Evolutionary conservation across 106 monocot genomes (phyloP).

Genomic region (Acorus gramineus): DNA sequence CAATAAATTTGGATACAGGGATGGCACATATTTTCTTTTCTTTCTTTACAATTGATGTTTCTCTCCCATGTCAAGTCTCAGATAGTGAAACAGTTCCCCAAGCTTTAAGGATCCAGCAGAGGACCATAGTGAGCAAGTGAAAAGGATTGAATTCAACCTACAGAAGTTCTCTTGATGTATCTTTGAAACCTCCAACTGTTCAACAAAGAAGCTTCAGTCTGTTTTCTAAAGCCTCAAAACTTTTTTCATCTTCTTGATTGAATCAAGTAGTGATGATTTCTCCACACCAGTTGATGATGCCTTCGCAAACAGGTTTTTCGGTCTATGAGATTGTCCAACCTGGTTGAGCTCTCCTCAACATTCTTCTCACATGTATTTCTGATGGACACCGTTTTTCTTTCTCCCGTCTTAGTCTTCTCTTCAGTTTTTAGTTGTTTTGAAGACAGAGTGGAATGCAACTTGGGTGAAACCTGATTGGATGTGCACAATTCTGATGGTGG

Average conservation of each 20-base stretch:
- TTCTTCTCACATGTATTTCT: background rate
- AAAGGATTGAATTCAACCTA: too few relatives aligned
- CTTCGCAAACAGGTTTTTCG: slow-evolving; percentile 49
- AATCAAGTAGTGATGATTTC: slow-evolving; percentile 52
- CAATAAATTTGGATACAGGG: too few relatives aligned
- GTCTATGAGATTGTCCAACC: slow-evolving; percentile 5
- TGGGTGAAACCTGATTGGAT: too few relatives aligned
- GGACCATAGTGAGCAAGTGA: too few relatives aligned
- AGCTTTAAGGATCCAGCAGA: too few relatives aligned
- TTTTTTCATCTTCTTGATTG: slow-evolving; percentile 68
- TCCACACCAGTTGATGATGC: slow-evolving; percentile 15
- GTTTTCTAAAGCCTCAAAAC: background rate
- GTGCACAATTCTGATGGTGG: background rate
- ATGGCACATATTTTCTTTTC: too few relatives aligned
- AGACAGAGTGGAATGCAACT: slow-evolving; percentile 1
- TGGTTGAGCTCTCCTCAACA: background rate
- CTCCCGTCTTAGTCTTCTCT: slow-evolving; percentile 15
- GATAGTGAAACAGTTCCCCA: too few relatives aligned
- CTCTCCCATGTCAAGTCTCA: too few relatives aligned
- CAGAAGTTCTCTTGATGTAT: too few relatives aligned
- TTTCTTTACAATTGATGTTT: too few relatives aligned
- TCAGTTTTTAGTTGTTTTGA: slow-evolving; percentile 11
- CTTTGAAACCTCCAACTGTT: too few relatives aligned
- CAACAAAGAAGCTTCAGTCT: background rate
- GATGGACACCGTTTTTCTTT: background rate